A percentile compares a stretch with the other conserved stretches of the same genome.
phyloP scores from a whole-genome alignment of 2,329 filamentous ascomycete species.

The Byssoonygena ceratinophila region DNA sequence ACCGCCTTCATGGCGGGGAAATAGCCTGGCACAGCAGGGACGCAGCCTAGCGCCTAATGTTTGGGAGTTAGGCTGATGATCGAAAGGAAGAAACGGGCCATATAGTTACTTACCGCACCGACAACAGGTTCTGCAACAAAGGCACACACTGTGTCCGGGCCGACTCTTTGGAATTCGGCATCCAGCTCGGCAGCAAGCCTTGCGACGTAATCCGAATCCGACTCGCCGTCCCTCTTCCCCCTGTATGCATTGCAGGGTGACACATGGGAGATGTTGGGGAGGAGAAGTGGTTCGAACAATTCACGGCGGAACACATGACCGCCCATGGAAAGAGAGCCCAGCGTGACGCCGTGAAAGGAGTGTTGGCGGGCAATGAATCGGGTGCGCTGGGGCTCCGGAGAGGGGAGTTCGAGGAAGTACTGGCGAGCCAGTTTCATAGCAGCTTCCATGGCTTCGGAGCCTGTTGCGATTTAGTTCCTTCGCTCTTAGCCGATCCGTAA shows the following conservation, averaged over 20 bases:
- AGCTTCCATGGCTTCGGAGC: conserved; percentile 59
- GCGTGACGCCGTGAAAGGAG: conserved; percentile 61
- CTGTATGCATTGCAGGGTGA: conserved; percentile 59
- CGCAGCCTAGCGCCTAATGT: conserved; percentile 54
- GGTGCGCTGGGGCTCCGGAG: conserved; percentile 44
- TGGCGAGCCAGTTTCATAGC: conserved; percentile 58
- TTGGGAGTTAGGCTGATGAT: no score
- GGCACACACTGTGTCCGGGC: conserved; percentile 56
- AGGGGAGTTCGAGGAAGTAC: conserved; percentile 50
- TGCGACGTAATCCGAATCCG: conserved; percentile 48
- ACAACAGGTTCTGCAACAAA: conserved; percentile 66
- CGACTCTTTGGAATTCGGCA: conserved; percentile 52
- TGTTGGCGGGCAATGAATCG: conserved; percentile 55
- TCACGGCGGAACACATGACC: conserved; percentile 52
- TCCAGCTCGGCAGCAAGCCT: conserved; percentile 57
- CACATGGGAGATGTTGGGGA: conserved; percentile 48
- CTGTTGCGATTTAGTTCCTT: conserved; percentile 25
- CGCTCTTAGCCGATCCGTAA: background rate
- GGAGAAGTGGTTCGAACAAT: conserved; percentile 51
- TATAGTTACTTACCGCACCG: conserved; percentile 50
- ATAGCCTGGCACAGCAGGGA: conserved; percentile 57
- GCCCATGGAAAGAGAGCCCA: conserved; percentile 55
- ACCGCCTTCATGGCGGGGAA: conserved; percentile 56
- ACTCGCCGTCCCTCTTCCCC: conserved; percentile 43
- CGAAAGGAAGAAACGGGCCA: no score